Evolutionary conservation across 2,329 filamentous ascomycete genomes (phyloP), one percentile per base, ranked within the genome.

Genomic region (Botrytis fragariae): DNA sequence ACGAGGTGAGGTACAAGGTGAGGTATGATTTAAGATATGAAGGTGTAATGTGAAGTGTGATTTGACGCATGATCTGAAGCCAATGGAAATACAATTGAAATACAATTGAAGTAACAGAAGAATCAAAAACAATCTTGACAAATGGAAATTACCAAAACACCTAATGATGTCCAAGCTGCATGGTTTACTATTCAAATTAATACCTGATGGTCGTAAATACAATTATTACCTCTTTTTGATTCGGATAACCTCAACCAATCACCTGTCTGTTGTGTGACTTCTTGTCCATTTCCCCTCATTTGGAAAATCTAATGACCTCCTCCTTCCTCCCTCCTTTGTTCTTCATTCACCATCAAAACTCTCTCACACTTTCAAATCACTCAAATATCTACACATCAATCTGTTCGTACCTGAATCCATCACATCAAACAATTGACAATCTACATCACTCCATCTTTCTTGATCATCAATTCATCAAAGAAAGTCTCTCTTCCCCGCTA

Each of bases 271-370:
- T 29, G 64, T 51, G 64, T 68, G 35, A 68, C 64, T 25, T 54
- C 16, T 39, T 39, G 59, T 22, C 16, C 22, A n/a, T 57, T 68
- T 68, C 64, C 48, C 48, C 64, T 68, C 48, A 68, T 68, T 68
- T 68, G 4, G 8, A 68, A 68, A 37, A n/a, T 57, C 64, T 35
- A 44, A 60, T 69, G 12, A 60, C 35, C 35, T 62, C 32, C 69
- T 54, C 42, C n/a, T 63, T 42, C 59, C 20, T 71, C n/a, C 60
- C 45, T 71, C n/a, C 60, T 71, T 63, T 65, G 20, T 54, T 48
- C 16, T 57, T 64, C 32, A 39, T 16, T 54, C 32, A n/a, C n/a
- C 37, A 12, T n/a, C 37, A n/a, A 25, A n/a, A 14, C 44, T 65
- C 39, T 22, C 16, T 25, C 22, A 63, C 22, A 61, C 35, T 61